Conservation (phyloP, 371 early-diverging fungal species). For the Mortierella sp. region DNA sequence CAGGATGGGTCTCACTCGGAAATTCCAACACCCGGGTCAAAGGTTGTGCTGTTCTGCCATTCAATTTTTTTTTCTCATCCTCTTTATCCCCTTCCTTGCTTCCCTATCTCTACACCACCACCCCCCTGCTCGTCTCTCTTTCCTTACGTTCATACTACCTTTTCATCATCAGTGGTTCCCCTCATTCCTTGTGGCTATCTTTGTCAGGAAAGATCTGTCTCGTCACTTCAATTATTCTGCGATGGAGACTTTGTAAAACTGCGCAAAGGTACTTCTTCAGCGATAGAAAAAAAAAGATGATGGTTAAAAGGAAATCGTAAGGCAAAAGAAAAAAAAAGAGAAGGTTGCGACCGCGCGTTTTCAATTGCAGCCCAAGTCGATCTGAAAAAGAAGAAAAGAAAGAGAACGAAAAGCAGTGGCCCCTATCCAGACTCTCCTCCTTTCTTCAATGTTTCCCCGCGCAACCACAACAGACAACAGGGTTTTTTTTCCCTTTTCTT, state of each 20-base stretch:
- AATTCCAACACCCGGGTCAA: conserved; percentile 1
- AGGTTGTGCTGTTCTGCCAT: neutral
- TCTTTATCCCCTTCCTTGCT: neutral
- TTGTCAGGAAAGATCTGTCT: no score
- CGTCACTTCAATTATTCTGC: no score
- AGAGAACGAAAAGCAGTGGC: neutral
- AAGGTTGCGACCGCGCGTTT: neutral
- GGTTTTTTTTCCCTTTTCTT: neutral
- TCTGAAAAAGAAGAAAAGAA: neutral
- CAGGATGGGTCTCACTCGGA: neutral
- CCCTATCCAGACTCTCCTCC: neutral
- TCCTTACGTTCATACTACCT: no score
- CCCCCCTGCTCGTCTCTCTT: no score
- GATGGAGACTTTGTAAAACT: neutral
- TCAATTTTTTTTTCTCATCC: neutral
- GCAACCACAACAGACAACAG: neutral
- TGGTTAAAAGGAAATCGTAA: no score
- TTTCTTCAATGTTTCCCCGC: neutral
- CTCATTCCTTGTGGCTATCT: no score
- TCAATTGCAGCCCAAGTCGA: neutral
- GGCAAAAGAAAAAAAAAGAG: neutral
- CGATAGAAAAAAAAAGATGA: neutral
- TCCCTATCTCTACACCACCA: no score
- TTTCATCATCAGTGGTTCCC: no score
- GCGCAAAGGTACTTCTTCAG: neutral